Evolutionary conservation across 2,329 filamentous ascomycete genomes (phyloP).

Genomic region (Hymenoscyphus albidus): DNA sequence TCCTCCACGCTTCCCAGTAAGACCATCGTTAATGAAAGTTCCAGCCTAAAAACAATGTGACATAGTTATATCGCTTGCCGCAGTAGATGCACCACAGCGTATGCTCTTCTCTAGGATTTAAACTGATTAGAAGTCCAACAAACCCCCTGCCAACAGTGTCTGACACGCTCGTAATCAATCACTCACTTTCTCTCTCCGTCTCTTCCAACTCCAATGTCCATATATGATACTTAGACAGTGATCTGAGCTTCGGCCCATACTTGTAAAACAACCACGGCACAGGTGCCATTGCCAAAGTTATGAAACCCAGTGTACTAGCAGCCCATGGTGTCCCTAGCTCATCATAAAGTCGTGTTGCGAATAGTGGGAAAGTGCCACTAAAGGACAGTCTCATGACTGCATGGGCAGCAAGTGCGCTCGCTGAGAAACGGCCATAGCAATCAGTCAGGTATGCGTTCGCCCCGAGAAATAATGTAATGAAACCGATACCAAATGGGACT

Average conservation of each 20-base stretch:
- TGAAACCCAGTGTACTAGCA: background rate
- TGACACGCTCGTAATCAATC: too few species aligned
- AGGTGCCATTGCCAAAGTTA: background rate
- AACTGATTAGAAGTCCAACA: too few species aligned
- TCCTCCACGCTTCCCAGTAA: too few species aligned
- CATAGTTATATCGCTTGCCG: too few species aligned
- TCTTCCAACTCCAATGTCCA: too few species aligned
- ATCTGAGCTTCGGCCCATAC: background rate
- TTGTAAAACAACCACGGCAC: background rate
- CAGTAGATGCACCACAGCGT: too few species aligned
- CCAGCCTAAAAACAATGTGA: too few species aligned
- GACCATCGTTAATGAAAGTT: too few species aligned
- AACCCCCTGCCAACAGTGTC: too few species aligned
- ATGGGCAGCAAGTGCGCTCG: slow-evolving; percentile 75
- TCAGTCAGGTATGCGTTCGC: slow-evolving; percentile 79
- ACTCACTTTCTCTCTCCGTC: too few species aligned
- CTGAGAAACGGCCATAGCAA: slow-evolving; percentile 68
- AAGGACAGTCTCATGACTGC: slow-evolving; percentile 73
- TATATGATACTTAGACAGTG: background rate
- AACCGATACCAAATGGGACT: slow-evolving; percentile 64
- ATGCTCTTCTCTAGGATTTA: too few species aligned
- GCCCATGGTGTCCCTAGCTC: background rate
- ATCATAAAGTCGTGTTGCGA: slow-evolving; percentile 53
- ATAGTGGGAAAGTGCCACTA: slow-evolving; percentile 73
- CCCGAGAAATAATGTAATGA: slow-evolving; percentile 37